Base-by-base conservation (phyloP, 768 basidiomycete genomes). In the Psilocybe subaeruginosa region DNA sequence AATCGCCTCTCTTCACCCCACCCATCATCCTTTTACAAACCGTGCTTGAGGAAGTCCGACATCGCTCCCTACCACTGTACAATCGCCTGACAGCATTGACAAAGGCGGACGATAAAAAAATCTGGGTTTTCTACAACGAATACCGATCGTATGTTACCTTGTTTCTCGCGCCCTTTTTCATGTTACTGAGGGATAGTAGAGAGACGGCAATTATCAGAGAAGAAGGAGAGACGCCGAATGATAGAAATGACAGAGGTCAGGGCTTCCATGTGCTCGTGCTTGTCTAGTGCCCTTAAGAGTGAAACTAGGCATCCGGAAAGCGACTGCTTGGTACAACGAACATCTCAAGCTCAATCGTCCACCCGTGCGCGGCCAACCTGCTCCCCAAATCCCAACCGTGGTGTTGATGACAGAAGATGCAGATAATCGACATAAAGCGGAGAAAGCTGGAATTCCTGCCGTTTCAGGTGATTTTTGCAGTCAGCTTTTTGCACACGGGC, bases 21-120 rank as follows among this genome's bases (percentile, higher is more conserved):
- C 94, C 96, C 0, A 87, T 98, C 56, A 89, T 99, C 58, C 78
- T 99, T 23, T 84, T 97, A 2, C 97, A 99, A 75, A 99, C 97
- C 0, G 96, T 98, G 2, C 80, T 99, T 55, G 93, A 97, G 65
- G 97, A 99, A 85, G 95, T 98, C 61, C 84, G 97, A 60, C 97
- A 99, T 72, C 85, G 97, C 17, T 95, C 92, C 0, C 77, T 99
- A 27, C 97, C 97, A 3, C 77, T 99, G 14, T 95, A 93, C 76
- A 98, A 95, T 72, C 90, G 96, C 33, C 82, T 99, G 64, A 96
- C 93, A 67, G 85, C 90, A 1, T 80, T 99, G 50, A 82, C 90
- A 31, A 91, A 87, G 63, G 85, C 88, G 65, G 97, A 98, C 59
- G 94, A 93, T 62, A 95, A 94, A 70, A 80, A 77, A n/a, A 82